Base-by-base conservation (phyloP, 2,329 filamentous ascomycete species). In the Parascedosporium putredinis region DNA sequence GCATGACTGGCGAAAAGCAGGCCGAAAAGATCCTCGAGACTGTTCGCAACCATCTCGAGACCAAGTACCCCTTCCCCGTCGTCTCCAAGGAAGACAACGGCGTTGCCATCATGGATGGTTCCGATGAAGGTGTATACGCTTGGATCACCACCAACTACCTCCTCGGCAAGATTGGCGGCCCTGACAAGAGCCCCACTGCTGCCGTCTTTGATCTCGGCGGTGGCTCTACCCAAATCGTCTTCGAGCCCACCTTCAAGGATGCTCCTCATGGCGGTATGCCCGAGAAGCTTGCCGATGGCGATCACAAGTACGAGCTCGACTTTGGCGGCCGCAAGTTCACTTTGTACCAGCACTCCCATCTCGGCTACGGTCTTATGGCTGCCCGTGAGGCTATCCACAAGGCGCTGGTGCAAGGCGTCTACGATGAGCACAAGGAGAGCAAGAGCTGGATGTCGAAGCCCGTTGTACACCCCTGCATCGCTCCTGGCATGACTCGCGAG, bases 71-170 rank as follows among this genome's bases (percentile, higher is more conserved):
- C 10, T 98, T 98, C 78, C 89, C 93, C 1, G 87, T 98, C 38
- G 86, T 98, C 50, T 84, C 87, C 10, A 77, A 82, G 55, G 87
- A 88, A 60, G 83, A 91, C 58, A 82, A 86, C 50, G 93, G 94
- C 51, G 88, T 98, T 24, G 81, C 89, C 55, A 94, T 98, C 65
- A 98, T 98, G 93, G 90, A 95, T 60, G 93, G 93, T 54, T 89
- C 87, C 47, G 87, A 96, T 62, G 93, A 98, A 71, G 93, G 93
- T 63, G 91, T 98, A 25, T 98, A 95, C 63, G 94, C 93, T 49
- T 98, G 93, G 93, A 95, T 98, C 65, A 98, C 93, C 5, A 93
- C 89, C 57, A 98, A 98, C 75, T 98, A 98, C 68, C 84, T 98
- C 36, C 81, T 98, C 22, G 91, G 91, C 61, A 97, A 97, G 72